Base-by-base conservation (phyloP, 2,329 filamentous ascomycete genomes). In the Colletotrichum sp. region DNA sequence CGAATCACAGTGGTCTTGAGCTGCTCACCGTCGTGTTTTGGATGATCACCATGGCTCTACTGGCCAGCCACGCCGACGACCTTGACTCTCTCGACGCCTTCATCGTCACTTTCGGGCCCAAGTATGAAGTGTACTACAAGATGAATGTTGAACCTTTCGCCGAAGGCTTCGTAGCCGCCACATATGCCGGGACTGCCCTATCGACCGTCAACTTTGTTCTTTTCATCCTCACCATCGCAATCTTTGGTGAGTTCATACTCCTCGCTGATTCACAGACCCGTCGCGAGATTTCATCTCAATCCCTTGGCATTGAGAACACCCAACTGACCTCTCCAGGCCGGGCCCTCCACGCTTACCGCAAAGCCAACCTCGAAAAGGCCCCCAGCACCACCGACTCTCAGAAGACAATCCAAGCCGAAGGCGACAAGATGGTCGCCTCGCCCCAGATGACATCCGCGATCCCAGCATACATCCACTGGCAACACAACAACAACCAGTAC, bases 31-130 rank as follows among this genome's bases (percentile, higher is more conserved):
- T 78, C 7, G 74, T 78, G 5, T 78, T 78, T 32, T 78, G 77
- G 77, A 36, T 78, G 24, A 77, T 78, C 36, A 71, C 76, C 15
- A 77, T 73, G 59, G 74, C 76, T 9, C 76, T 78, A 5, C 30
- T 78, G 9, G 77, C 73, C 26, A 76, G 76, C 55, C 77, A 78
- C 16, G 67, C 76, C n/a, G 76, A 76, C n/a, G 77, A 78, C 15
- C 76, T 78, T 16, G 76, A 78, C 59, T 75, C 75, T 18, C 71
- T 77, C 65, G 71, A 77, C 12, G 76, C 71, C 7, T 78, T 74
- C 64, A 68, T 76, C 21, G 70, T 74, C 13, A 77, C 71, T 1
- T 71, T 78, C 21, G 76, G 73, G 8, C 76, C 77, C 13, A 72
- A 72, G 26, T 77, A 74, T 43, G 71, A 77, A 64, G 59, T 71